Conservation (phyloP, 768 basidiomycete species). For the Amanita thiersii region DNA sequence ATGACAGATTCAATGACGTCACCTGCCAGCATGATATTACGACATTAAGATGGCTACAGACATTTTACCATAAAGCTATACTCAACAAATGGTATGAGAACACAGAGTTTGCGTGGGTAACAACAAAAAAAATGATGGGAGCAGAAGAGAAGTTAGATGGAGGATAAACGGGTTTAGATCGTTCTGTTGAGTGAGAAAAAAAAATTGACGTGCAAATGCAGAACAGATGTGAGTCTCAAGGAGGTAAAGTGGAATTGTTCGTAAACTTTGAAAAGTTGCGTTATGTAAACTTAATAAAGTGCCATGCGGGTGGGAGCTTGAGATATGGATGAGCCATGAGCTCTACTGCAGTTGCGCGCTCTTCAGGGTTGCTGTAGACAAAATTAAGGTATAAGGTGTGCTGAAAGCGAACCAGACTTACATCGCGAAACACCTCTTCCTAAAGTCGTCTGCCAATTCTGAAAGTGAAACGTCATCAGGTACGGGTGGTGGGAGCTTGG, state of each 20-base stretch:
- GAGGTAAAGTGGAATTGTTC: conserved; percentile 17
- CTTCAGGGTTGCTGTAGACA: conserved; percentile 61
- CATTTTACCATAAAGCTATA: conserved; percentile 28
- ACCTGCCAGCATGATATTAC: conserved; percentile 19
- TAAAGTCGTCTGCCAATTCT: conserved; percentile 75
- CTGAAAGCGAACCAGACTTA: conserved; percentile 26
- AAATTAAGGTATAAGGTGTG: conserved; percentile 9
- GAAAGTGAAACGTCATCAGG: conserved; percentile 77
- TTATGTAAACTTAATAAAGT: conserved; percentile 59
- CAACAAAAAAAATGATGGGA: conserved; percentile 9
- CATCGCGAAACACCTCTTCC: conserved; percentile 86
- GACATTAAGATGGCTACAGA: conserved; percentile 33
- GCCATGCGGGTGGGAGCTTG: conserved; percentile 62
- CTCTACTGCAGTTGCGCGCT: conserved; percentile 73
- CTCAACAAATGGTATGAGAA: conserved; percentile 19
- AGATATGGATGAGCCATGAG: conserved; percentile 78
- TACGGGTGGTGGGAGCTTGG: conserved; percentile 81
- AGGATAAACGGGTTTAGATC: conserved; percentile 10
- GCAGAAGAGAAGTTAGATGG: conserved; percentile 11
- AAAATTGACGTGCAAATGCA: conserved; percentile 6
- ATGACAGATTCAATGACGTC: conserved; percentile 18
- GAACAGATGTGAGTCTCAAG: conserved; percentile 9
- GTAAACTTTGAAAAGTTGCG: conserved; percentile 17
- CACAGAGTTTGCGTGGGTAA: conserved; percentile 9
- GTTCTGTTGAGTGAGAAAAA: conserved; percentile 12